Evolutionary conservation across 768 basidiomycete species (phyloP), one percentile per base, ranked within the genome.

Genomic region (Boletellus sp.): DNA sequence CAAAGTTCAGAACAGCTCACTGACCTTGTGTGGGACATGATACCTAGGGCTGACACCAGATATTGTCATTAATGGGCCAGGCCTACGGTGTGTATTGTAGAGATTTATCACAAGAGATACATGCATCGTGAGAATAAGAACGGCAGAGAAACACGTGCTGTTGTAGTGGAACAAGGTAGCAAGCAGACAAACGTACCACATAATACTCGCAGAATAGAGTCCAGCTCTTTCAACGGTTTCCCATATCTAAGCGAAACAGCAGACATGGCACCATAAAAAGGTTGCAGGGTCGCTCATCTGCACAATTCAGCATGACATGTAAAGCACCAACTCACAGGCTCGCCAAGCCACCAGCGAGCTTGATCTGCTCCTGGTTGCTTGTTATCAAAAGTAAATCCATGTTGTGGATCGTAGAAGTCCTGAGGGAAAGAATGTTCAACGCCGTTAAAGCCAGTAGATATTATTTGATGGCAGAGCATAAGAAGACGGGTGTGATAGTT

Each of bases 341-440:
- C 91, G 23, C 93, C 93, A 31, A 78, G 69, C 90, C 91, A 94
- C 89, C 91, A 94, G 0, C 73, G 64, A 1, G 85, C 64, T 51
- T 84, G 90, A 26, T 75, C 76, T 0, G 78, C 77, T 6, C 77
- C 72, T 7, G 77, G 70, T 8, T 74, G 68, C 51, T 83, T 83
- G 60, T 86, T 90, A 39, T 81, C 74, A 61, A 94, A 94, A 54
- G 80, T 78, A 15, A 72, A 69, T 47, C 74, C 52, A 1, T 72
- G 72, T 10, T 63, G 65, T 0, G 86, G 87, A 66, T 93, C 90
- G 78, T 83, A 87, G 66, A 94, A 94, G 57, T 90, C 85, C 87
- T 89, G 55, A n/a, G n/a, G 36, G 17, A 24, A 19, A 33, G 3
- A 3, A 36, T 17, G 23, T 34, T 42, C 33, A 40, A 42, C 5